Evolutionary conservation across 768 basidiomycete genomes (phyloP).

Genomic region (Pleurotus cornucopiae): DNA sequence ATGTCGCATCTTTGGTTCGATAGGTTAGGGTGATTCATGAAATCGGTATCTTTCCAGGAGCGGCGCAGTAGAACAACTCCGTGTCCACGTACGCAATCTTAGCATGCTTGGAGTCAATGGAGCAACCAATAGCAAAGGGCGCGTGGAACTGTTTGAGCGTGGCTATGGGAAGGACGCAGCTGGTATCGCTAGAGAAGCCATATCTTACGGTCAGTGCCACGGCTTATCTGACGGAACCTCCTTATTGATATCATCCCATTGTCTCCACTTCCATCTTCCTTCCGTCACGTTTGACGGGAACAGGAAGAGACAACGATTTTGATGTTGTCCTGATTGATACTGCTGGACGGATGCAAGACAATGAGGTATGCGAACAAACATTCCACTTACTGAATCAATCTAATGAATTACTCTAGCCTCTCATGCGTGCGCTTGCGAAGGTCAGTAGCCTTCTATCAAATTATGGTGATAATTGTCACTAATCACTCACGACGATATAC

Average conservation of each 20-base stretch:
- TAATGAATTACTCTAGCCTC: constrained; percentile 46
- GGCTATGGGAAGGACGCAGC: constrained; percentile 99
- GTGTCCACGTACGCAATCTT: constrained; percentile 94
- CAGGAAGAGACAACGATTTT: constrained; percentile 85
- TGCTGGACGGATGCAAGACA: constrained; percentile 98
- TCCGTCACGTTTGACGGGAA: background rate
- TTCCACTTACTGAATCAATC: background rate
- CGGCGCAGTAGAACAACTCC: constrained; percentile 95
- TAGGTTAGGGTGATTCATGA: background rate
- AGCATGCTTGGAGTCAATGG: constrained; percentile 76
- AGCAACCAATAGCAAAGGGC: constrained; percentile 61
- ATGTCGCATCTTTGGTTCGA: constrained; percentile 16
- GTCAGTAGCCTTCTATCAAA: constrained; percentile 28
- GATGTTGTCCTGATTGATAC: constrained; percentile 98
- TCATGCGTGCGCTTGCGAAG: constrained; percentile 99
- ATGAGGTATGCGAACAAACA: constrained; percentile 59
- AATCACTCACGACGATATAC: background rate
- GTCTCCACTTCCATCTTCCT: constrained; percentile 6
- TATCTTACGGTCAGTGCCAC: constrained; percentile 66
- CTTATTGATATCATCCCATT: background rate
- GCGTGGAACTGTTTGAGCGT: constrained; percentile 91
- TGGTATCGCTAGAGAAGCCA: constrained; percentile 94
- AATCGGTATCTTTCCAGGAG: constrained; percentile 43
- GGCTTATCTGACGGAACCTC: too few species aligned
- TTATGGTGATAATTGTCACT: background rate